These are phyloP conservation scores for Triticum monococcum DNA, from an alignment of 176 grass and related monocot genomes.

Conservation along the genomic window DNA sequence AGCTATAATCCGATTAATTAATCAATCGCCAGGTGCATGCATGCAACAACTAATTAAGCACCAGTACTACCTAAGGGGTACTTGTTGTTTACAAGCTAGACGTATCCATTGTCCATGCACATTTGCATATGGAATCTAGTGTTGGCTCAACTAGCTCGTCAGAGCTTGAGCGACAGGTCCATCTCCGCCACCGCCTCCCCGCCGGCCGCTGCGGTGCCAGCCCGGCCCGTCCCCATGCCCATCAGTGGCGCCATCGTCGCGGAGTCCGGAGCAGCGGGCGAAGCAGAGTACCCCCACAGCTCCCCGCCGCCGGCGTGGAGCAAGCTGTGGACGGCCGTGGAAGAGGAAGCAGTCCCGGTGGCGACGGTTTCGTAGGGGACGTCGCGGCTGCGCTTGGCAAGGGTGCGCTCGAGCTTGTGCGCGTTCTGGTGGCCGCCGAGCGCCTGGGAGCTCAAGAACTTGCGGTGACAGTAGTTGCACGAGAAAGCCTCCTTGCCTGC, in stretches of 20 bases:
- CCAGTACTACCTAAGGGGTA: no score
- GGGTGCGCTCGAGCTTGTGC: constrained; percentile 84
- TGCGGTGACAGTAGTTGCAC: no score
- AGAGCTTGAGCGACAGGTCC: constrained; percentile 57
- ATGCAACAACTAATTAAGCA: no score
- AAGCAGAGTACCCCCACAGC: background rate
- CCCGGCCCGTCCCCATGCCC: background rate
- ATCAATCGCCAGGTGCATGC: no score
- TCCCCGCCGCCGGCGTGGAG: background rate
- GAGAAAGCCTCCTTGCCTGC: constrained; percentile 9
- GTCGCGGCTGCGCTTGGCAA: no score
- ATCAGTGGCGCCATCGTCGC: background rate
- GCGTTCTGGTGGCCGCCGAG: constrained; percentile 98
- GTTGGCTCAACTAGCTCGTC: constrained; percentile 13
- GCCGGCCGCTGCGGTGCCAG: background rate
- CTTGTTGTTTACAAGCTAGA: no score
- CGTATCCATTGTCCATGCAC: background rate
- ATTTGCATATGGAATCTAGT: background rate
- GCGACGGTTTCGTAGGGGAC: no score
- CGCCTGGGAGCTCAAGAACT: background rate
- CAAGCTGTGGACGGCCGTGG: background rate
- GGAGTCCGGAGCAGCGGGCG: background rate
- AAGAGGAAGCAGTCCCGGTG: background rate
- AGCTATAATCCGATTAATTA: no score
- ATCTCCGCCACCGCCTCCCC: constrained; percentile 36